Evolutionary conservation across 2,329 filamentous ascomycete genomes (phyloP).

Genomic region (Pyrenophora teres): DNA sequence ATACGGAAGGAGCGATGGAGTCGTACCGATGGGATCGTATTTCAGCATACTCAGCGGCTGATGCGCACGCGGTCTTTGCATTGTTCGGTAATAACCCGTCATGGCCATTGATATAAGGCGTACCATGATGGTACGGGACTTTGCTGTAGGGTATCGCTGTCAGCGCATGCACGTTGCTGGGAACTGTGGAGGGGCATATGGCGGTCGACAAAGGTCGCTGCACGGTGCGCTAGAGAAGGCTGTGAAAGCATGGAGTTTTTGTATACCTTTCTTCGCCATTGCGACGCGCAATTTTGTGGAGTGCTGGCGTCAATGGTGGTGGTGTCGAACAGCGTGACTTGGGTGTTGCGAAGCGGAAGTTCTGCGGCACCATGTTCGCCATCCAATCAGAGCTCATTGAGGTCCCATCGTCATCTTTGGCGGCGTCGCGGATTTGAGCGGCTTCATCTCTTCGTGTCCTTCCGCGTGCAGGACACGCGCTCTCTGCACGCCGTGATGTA

Average conservation of each 20-base stretch:
- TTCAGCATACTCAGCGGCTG: conserved; percentile 95
- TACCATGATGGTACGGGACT: conserved; percentile 90
- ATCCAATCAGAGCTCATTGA: conserved; percentile 28
- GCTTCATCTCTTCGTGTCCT: neutral
- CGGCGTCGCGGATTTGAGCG: neutral
- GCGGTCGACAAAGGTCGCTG: neutral
- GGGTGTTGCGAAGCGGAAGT: conserved; percentile 22
- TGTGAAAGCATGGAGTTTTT: neutral
- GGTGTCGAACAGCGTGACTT: conserved; percentile 24
- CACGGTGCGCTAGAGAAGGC: too few species aligned
- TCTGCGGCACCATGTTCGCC: conserved; percentile 16
- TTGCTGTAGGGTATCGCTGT: conserved; percentile 60
- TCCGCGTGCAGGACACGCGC: neutral
- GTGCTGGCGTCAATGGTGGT: conserved; percentile 21
- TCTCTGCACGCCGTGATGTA: too few species aligned
- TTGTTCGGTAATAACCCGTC: conserved; percentile 96
- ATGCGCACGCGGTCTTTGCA: conserved; percentile 78
- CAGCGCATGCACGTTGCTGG: conserved; percentile 15
- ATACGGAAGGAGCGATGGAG: conserved; percentile 7
- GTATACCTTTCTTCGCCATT: conserved; percentile 46
- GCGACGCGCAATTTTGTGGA: conserved; percentile 18
- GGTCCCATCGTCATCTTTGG: neutral
- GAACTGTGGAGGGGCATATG: neutral
- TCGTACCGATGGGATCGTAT: conserved; percentile 92
- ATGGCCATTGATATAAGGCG: conserved; percentile 97